Percentiles rank a stretch among this genome's conserved stretches.
phyloP scores from a whole-genome alignment of 2,329 filamentous ascomycete species.

The Fusarium proliferatum region DNA sequence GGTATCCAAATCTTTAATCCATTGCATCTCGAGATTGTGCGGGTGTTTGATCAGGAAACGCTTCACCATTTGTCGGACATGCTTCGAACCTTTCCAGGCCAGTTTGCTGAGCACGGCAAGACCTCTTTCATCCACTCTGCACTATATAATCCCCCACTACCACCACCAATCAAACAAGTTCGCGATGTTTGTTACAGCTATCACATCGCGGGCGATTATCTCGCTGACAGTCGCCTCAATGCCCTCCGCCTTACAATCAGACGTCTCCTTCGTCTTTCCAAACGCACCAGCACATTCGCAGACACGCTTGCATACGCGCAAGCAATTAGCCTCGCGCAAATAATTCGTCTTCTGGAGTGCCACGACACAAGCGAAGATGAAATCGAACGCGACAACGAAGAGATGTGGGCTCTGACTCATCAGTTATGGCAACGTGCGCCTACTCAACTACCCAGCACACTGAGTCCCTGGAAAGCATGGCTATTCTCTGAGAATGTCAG shows the following conservation, averaged over 20 bases:
- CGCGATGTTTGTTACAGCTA: neutral
- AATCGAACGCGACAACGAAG: neutral
- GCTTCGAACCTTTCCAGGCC: neutral
- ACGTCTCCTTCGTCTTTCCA: neutral
- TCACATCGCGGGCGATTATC: neutral
- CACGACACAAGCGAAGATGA: neutral
- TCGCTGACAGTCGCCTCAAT: neutral
- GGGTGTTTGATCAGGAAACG: neutral
- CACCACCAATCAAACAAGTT: neutral
- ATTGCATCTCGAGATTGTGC: neutral
- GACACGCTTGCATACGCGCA: slow-evolving; percentile 3
- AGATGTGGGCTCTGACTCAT: neutral
- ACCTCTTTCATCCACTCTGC: neutral
- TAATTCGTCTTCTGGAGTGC: neutral
- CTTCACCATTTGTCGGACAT: neutral
- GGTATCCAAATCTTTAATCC: neutral
- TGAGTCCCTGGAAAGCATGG: slow-evolving; percentile 16
- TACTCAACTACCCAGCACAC: neutral
- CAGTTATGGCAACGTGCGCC: neutral
- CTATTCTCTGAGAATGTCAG: slow-evolving; percentile 3
- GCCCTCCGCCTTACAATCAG: neutral
- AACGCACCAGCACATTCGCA: neutral
- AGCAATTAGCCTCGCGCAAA: neutral
- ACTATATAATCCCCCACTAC: rapidly evolving
- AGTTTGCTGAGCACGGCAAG: neutral